Base-by-base conservation (phyloP, 352 stramenopile species). In the Phytophthora syringae region DNA sequence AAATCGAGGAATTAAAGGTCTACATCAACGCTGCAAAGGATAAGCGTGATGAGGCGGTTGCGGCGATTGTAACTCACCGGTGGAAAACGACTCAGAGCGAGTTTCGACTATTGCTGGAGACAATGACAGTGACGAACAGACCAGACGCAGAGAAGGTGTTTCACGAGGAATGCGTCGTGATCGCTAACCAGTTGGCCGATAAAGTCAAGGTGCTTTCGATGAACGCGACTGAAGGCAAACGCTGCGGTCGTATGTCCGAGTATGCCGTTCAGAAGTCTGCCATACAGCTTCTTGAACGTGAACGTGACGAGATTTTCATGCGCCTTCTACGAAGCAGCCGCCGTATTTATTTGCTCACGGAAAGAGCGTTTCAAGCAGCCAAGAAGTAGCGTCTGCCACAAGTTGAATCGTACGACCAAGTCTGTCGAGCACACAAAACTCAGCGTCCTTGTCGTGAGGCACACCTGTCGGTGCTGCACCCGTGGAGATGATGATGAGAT, bases 21-120 rank as follows among this genome's bases (percentile, higher is more conserved):
- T 50, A 50, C 6, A 76, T 87, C 28, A 42, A 76, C 30, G 30
- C 37, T 13, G 63, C 80, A 10, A 71, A 69, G 22, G 12, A 18
- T 4, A 52, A 60, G 24, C 49, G 59, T n/a, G 67, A 84, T 40
- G 57, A 70, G 20, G 69, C 76, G 20, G 52, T 84, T 2, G 79
- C 79, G 9, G 71, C 72, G n/a, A 51, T 86, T 1, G 58, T 67
- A 53, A 43, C 50, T 27, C 50, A 67, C 27, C 24, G 34, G 7
- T 67, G 59, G 59, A 44, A 39, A 11, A 16, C 39, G 10, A 49
- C 25, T 20, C 21, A 42, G 16, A 36, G 11, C 9, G 40, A 60
- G 7, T 67, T 60, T 15, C 30, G 27, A 16, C 20, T 36, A 13
- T 43, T 60, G 7, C 27, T 60, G 15, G 59, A 60, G 34, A 48